Evolutionary conservation across 371 early-diverging fungal genomes (phyloP).

Genomic region (Catenaria anguillulae): DNA sequence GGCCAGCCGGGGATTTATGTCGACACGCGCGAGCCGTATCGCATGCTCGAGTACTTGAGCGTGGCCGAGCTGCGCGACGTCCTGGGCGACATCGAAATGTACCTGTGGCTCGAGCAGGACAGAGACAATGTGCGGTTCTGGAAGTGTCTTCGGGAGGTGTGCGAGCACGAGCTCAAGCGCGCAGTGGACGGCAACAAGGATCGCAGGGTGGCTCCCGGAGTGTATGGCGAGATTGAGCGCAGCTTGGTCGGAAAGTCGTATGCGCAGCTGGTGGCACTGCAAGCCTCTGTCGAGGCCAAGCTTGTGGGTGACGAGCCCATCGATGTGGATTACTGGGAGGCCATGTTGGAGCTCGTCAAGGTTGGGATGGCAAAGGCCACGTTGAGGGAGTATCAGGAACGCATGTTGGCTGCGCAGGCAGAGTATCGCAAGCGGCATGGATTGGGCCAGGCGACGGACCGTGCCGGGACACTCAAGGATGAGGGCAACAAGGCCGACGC

Average conservation of each 20-base stretch:
- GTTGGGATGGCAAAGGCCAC: slow-evolving; percentile 64
- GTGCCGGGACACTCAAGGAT: too few relatives aligned
- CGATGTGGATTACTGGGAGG: slow-evolving; percentile 92
- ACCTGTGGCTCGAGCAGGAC: slow-evolving; percentile 63
- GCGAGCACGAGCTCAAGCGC: neutral
- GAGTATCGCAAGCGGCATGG: slow-evolving; percentile 57
- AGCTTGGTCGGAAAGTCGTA: slow-evolving; percentile 58
- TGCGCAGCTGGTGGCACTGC: slow-evolving; percentile 49
- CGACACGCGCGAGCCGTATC: slow-evolving; percentile 73
- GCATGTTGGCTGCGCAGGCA: slow-evolving; percentile 21
- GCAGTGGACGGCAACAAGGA: neutral
- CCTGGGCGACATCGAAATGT: slow-evolving; percentile 69
- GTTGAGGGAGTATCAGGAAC: neutral
- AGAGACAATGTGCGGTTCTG: slow-evolving; percentile 61
- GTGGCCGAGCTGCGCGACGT: slow-evolving; percentile 57
- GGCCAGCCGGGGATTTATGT: slow-evolving; percentile 43
- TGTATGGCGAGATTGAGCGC: slow-evolving; percentile 47
- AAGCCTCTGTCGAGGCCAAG: slow-evolving; percentile 53
- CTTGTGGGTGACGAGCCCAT: slow-evolving; percentile 48
- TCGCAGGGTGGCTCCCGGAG: slow-evolving; percentile 10
- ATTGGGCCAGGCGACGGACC: slow-evolving; percentile 36
- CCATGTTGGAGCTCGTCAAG: slow-evolving; percentile 49
- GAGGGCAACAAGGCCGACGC: slow-evolving; percentile 60
- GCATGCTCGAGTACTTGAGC: slow-evolving; percentile 56
- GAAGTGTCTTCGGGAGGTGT: slow-evolving; percentile 19